phyloP scores from a whole-genome alignment of 257 asterid genomes.

The Prunella vulgaris region DNA sequence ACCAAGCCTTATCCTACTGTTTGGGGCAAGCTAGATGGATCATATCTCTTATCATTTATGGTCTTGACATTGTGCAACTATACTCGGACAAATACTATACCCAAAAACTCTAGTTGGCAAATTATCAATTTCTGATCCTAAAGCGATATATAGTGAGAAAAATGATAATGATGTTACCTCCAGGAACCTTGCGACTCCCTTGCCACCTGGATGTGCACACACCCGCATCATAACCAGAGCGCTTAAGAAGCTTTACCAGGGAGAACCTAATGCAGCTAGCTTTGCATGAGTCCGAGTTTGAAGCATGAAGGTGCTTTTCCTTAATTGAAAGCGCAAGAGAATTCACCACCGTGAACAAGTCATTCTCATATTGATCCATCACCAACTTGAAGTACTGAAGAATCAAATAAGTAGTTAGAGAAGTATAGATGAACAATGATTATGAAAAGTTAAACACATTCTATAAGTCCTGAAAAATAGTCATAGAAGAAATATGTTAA shows the following conservation, averaged over 20 bases:
- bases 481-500: neutral
- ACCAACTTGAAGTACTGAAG: conserved; percentile 49
- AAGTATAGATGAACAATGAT: neutral
- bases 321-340: conserved; percentile 48
- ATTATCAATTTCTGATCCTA: neutral
- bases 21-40: neutral
- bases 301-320: conserved; percentile 45
- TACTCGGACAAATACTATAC: neutral
- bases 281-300: conserved; percentile 54
- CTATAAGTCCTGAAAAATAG: neutral
- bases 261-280: conserved; percentile 64
- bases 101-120: neutral
- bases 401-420: conserved; percentile 16
- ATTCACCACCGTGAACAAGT: conserved; percentile 44
- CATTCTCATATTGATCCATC: conserved; percentile 50
- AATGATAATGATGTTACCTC: conserved; percentile 36
- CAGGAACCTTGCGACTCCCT: conserved; percentile 63
- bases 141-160: neutral
- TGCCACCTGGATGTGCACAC: conserved; percentile 72
- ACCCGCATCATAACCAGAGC: conserved; percentile 73
- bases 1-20: neutral
- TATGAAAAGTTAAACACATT: neutral
- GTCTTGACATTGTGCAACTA: neutral
- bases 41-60: neutral
- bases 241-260: conserved; percentile 58